phyloP scores from a whole-genome alignment of 768 basidiomycete species.

The Xerocomus brunneocitrinus region DNA sequence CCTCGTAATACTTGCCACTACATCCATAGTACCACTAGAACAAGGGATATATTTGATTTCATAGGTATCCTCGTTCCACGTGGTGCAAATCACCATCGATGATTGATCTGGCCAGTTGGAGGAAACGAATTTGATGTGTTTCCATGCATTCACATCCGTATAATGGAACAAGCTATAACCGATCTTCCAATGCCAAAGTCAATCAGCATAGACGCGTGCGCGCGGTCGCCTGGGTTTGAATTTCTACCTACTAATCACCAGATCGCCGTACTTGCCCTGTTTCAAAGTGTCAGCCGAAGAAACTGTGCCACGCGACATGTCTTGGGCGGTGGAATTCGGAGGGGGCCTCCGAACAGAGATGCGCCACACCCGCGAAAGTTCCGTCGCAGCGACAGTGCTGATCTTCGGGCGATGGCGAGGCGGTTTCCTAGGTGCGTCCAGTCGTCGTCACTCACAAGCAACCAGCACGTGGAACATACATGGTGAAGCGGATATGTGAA shows the following conservation, averaged over 20 bases:
- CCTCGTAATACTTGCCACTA: constrained; percentile 22
- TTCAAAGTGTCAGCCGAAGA: constrained; percentile 13
- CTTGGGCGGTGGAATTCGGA: constrained; percentile 9
- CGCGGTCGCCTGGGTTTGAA: constrained; percentile 20
- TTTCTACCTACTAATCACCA: neutral
- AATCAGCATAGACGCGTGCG: constrained; percentile 20
- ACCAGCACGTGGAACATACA: constrained; percentile 17
- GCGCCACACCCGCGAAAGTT: constrained; percentile 23
- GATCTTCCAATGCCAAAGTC: constrained; percentile 19
- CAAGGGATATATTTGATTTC: constrained; percentile 16
- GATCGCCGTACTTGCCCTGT: constrained; percentile 17
- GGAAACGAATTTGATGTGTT: constrained; percentile 21
- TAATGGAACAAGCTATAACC: constrained; percentile 1
- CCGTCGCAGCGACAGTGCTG: neutral
- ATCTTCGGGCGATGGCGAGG: neutral
- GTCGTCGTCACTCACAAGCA: neutral
- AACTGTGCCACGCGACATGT: constrained; percentile 17
- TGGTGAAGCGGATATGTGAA: constrained; percentile 6
- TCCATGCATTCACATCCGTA: constrained; percentile 9
- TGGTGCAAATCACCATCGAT: constrained; percentile 9
- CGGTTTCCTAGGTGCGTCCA: neutral
- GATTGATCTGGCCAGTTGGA: constrained; percentile 11
- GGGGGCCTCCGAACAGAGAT: constrained; percentile 6
- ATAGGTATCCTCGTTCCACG: constrained; percentile 8
- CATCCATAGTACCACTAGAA: constrained; percentile 8